A percentile compares a stretch with the other conserved stretches of the same genome.
Conservation (phyloP, 1,139 yeast species). For the Pichia sp. region DNA sequence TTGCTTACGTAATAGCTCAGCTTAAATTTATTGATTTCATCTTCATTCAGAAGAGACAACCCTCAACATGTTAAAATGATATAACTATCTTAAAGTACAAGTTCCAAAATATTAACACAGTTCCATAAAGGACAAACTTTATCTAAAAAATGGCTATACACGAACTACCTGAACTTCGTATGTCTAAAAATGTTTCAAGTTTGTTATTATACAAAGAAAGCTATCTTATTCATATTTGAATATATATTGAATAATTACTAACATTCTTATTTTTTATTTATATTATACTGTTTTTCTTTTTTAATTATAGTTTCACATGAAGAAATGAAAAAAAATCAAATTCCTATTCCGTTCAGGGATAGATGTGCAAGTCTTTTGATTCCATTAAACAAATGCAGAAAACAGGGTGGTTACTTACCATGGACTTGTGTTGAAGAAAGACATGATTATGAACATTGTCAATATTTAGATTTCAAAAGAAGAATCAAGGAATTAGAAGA, state of each 20-base stretch:
- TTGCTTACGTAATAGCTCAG: background rate
- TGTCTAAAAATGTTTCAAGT: conserved; percentile 14
- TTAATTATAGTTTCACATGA: conserved; percentile 61
- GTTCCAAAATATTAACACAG: too few species aligned
- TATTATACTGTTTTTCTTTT: too few species aligned
- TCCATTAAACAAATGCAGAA: conserved; percentile 56
- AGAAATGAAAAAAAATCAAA: conserved; percentile 74
- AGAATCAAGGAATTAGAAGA: conserved; percentile 68
- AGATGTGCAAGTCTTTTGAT: conserved; percentile 76
- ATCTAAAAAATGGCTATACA: conserved; percentile 28
- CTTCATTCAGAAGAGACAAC: background rate
- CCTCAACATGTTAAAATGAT: background rate
- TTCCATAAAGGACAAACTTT: too few species aligned
- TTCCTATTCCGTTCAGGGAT: conserved; percentile 79
- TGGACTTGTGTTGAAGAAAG: conserved; percentile 76
- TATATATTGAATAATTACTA: too few species aligned
- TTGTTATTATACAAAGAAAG: too few species aligned
- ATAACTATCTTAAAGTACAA: background rate
- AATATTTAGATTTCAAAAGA: conserved; percentile 75
- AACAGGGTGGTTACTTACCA: conserved; percentile 48
- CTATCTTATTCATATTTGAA: too few species aligned
- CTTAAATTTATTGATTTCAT: background rate
- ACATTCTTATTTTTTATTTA: too few species aligned
- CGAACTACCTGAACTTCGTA: conserved; percentile 33
- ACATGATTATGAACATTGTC: conserved; percentile 82